Base-by-base conservation (phyloP, 768 basidiomycete species). In the Xerocomellus dryophilus region DNA sequence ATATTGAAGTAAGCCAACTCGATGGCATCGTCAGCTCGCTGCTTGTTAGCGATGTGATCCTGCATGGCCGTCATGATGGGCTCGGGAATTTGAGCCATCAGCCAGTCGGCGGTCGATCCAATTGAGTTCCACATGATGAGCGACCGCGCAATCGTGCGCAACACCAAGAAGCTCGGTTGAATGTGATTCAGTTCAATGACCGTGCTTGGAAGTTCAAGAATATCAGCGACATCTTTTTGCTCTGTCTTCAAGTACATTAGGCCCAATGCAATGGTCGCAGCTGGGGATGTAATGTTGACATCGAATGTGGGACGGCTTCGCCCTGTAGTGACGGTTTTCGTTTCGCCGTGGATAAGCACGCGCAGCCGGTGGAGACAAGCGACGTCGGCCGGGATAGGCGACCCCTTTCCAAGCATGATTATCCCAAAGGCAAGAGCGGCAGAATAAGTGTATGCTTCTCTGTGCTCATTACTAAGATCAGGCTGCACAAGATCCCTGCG, bases 1-100 rank as follows among this genome's bases (percentile, higher is more conserved):
- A 98, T 88, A 66, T 96, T 89, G 72, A 90, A 91, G 70, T 94
- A 91, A 0, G 94, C 96, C 50, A 97, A 69, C 64, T 98, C 93
- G 59, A 86, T 79, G 14, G 88, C 81, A 53, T 90, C 85, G 51
- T 89, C 83, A 14, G 83, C 71, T 8, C 67, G 65, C 18, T 52
- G 51, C 58, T 79, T 80, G 23, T 78, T 80, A 21, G 75, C 67
- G 21, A 78, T 73, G 21, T 73, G 69, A n/a, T 71, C 70, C 39
- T 88, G 80, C 61, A 88, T 79, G 1, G 83, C 82, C 12, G 76
- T 74, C 29, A 75, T 73, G 56, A 96, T 85, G 12, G 85, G 76
- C 2, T 64, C 56, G 0, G 96, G 96, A 29, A 98, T 73, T 61
- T 92, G 88, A 1, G 75, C 58, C 35, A 75, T 64, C 14, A 92